A percentile compares a stretch with the other conserved stretches of the same genome.
Evolutionary conservation across 306 rosid species (phyloP).

Genomic region (Cucurbita moschata): DNA sequence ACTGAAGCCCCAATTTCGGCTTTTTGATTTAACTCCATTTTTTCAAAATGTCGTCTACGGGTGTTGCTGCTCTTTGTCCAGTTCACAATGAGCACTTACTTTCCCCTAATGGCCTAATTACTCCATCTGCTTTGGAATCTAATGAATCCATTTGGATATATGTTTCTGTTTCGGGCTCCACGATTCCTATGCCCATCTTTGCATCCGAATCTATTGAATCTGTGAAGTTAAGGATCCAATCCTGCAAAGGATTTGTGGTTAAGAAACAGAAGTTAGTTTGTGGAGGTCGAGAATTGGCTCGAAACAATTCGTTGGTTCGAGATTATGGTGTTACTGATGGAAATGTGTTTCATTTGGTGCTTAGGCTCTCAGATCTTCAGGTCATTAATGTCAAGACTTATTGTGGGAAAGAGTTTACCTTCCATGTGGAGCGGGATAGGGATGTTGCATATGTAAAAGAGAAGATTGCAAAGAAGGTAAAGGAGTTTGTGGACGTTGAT

Average conservation of each 20-base stretch:
- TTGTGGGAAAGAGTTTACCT: constrained; percentile 51
- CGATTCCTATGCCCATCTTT: constrained; percentile 55
- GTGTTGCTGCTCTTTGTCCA: constrained; percentile 48
- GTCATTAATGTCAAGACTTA: constrained; percentile 48
- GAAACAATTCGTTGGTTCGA: constrained; percentile 56
- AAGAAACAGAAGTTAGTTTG: constrained; percentile 81
- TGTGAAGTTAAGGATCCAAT: constrained; percentile 60
- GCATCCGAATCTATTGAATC: constrained; percentile 75
- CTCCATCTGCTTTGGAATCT: constrained; percentile 22
- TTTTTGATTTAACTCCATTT: not conserved
- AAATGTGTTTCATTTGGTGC: constrained; percentile 77
- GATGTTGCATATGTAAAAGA: constrained; percentile 76
- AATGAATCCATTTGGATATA: constrained; percentile 46
- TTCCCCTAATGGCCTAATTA: constrained; percentile 15
- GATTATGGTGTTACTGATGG: constrained; percentile 80
- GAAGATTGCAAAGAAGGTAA: constrained; percentile 50
- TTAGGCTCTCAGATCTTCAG: constrained; percentile 68
- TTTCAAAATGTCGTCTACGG: constrained; percentile 67
- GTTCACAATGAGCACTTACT: constrained; percentile 30
- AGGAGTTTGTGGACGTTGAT: constrained; percentile 52
- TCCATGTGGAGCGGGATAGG: constrained; percentile 58
- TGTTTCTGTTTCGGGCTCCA: constrained; percentile 41
- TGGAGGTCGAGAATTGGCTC: constrained; percentile 75
- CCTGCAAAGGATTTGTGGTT: constrained; percentile 52
- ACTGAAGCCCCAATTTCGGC: not conserved